These are phyloP conservation scores for Ogataea glucozyma DNA, from an alignment of 805 yeast genomes.

Conservation along the genomic window DNA sequence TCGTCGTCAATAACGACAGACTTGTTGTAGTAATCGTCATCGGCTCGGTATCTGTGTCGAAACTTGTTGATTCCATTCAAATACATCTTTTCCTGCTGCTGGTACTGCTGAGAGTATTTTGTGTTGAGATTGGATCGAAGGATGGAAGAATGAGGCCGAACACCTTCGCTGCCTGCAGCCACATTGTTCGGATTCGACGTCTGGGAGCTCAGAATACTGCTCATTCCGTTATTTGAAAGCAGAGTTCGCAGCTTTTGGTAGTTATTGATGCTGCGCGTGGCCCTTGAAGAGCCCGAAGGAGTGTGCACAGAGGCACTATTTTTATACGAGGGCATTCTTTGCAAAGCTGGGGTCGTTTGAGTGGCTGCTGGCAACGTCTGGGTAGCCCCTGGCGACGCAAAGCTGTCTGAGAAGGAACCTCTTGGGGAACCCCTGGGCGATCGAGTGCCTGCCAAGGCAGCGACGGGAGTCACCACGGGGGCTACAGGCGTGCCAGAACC, in stretches of 20 bases:
- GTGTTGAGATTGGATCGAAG: constrained; percentile 35
- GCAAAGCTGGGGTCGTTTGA: constrained; percentile 12
- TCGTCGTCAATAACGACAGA: constrained; percentile 44
- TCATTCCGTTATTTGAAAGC: constrained; percentile 11
- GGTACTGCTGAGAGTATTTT: constrained; percentile 42
- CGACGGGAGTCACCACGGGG: background rate
- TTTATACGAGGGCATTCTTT: constrained; percentile 10
- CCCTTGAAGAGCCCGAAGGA: constrained; percentile 14
- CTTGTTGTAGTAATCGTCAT: constrained; percentile 56
- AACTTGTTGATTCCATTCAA: constrained; percentile 43
- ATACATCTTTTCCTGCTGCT: constrained; percentile 55
- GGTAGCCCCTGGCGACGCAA: constrained; percentile 2
- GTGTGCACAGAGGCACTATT: constrained; percentile 3
- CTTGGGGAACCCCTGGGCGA: background rate
- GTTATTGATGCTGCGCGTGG: constrained; percentile 18
- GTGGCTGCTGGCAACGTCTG: constrained; percentile 8
- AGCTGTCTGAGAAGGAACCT: background rate
- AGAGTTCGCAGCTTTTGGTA: constrained; percentile 22
- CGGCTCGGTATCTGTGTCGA: constrained; percentile 35
- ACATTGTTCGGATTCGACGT: too few species aligned
- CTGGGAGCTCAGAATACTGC: background rate
- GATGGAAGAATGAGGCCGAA: constrained; percentile 32
- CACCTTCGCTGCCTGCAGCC: constrained; percentile 21
- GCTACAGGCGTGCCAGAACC: background rate
- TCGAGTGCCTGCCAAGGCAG: background rate